These are phyloP conservation scores for Fusarium temperatum DNA, from an alignment of 2,329 filamentous ascomycete species.

Conservation along the genomic window DNA sequence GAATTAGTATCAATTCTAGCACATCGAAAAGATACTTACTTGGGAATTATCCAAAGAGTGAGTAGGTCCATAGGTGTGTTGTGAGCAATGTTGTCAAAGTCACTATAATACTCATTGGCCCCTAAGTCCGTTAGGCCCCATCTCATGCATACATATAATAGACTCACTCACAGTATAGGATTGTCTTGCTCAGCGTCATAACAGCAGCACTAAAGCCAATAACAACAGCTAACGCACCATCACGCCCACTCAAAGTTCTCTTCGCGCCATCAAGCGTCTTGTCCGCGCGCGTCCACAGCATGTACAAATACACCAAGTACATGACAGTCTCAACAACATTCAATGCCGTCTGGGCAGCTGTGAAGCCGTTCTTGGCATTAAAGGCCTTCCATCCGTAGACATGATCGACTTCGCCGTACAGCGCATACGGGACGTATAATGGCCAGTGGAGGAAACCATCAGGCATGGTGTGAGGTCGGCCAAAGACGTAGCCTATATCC, in stretches of 20 bases:
- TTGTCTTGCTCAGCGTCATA: constrained; percentile 71
- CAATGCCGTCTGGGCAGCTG: constrained; percentile 74
- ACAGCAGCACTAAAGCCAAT: constrained; percentile 63
- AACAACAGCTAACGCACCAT: constrained; percentile 56
- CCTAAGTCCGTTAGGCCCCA: constrained; percentile 46
- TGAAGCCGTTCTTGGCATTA: constrained; percentile 76
- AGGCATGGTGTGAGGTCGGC: constrained; percentile 83
- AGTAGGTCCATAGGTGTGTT: constrained; percentile 57
- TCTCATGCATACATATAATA: accelerated
- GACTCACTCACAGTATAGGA: constrained; percentile 63
- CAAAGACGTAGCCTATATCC: constrained; percentile 82
- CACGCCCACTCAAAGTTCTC: constrained; percentile 52
- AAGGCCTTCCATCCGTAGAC: constrained; percentile 83
- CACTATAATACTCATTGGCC: constrained; percentile 65
- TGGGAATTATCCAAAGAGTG: constrained; percentile 66
- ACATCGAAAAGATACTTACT: constrained; percentile 51
- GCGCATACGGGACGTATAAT: constrained; percentile 78
- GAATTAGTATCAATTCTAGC: neutral
- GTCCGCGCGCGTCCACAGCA: constrained; percentile 45
- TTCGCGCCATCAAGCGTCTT: constrained; percentile 28
- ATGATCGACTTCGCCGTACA: constrained; percentile 83
- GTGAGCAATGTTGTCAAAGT: constrained; percentile 66
- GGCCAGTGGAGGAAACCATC: constrained; percentile 77
- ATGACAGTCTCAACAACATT: constrained; percentile 74
- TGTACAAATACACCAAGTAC: constrained; percentile 66